Evolutionary conservation across 768 basidiomycete genomes (phyloP), one percentile per base, ranked within the genome.

Genomic region (Antrodiella citrinella): DNA sequence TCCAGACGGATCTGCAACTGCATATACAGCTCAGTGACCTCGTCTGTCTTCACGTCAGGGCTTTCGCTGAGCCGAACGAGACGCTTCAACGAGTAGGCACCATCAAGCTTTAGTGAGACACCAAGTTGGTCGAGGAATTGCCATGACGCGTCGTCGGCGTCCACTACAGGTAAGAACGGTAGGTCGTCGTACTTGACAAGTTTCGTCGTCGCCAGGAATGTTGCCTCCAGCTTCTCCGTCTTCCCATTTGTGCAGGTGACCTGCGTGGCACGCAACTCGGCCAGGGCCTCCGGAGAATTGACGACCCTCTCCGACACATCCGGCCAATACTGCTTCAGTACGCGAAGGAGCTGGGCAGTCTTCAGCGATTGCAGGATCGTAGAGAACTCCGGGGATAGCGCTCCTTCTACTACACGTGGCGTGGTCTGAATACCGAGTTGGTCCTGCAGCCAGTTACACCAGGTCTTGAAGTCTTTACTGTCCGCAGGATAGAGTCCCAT

Each of bases 1-100:
- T 55, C 30, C n/a, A 61, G 61, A n/a, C 60, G 50, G 18, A 57
- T 53, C 38, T 61, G 53, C 1, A 62, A 50, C 13, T 61, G 59
- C 26, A 38, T 52, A 44, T 62, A 62, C 11, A 53, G 35, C 11
- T 53, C 50, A 1, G 51, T 26, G 13, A 54, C 54, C 3, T 26
- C 13, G 19, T 26, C 44, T 10, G 19, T n/a, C 19, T 56, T 48
- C 13, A 45, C 47, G 23, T 49, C 26, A 4, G 50, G 50, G 21
- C 5, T 30, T 19, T 46, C 49, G 9, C 53, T 45, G 26, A 61
- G 45, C 20, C 52, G 52, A 7, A 55, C 4, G 11, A 62, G 60
- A 25, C 41, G 44, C 18, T 54, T 58, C 18, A 62, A 20, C 35
- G 35, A 62, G 51, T 57, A 51, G 4, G 48, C 44, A 3, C 51